Percentiles rank a stretch among this genome's conserved stretches.
Evolutionary conservation across 768 basidiomycete genomes (phyloP).

Genomic region (Gymnopilus dilepis): DNA sequence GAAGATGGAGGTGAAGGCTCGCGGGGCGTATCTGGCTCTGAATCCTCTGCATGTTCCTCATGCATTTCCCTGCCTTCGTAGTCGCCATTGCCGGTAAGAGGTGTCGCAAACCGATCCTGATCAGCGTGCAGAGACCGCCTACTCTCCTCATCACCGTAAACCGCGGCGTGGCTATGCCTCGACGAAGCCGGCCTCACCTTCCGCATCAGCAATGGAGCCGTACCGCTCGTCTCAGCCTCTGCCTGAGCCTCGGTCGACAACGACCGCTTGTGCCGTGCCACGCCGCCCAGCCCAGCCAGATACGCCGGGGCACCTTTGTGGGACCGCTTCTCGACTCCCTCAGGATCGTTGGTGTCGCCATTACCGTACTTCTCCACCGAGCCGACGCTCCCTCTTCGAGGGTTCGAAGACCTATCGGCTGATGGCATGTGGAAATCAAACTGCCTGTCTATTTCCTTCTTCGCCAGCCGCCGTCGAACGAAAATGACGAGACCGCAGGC

Average conservation of each 20-base stretch:
- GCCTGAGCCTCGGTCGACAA: neutral
- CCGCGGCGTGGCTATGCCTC: neutral
- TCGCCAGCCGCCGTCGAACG: neutral
- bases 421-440: neutral
- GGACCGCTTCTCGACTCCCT: neutral
- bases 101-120: too few species aligned
- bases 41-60: too few species aligned
- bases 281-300: neutral
- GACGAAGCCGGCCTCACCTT: neutral
- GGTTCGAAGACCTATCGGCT: neutral
- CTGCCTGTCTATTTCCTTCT: neutral
- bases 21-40: too few species aligned
- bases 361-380: conserved; percentile 12
- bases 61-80: too few species aligned
- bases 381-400: neutral
- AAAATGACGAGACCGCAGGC: conserved; percentile 4
- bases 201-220: conserved; percentile 3
- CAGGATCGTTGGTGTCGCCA: neutral
- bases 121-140: neutral
- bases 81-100: too few species aligned
- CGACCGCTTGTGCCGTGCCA: neutral
- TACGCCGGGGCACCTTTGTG: neutral
- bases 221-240: neutral
- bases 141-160: conserved; percentile 2
- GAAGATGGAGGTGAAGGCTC: neutral